A percentile compares a stretch with the other conserved stretches of the same genome.
phyloP scores from a whole-genome alignment of 2,329 filamentous ascomycete species.

The Pseudogymnoascus sp. region DNA sequence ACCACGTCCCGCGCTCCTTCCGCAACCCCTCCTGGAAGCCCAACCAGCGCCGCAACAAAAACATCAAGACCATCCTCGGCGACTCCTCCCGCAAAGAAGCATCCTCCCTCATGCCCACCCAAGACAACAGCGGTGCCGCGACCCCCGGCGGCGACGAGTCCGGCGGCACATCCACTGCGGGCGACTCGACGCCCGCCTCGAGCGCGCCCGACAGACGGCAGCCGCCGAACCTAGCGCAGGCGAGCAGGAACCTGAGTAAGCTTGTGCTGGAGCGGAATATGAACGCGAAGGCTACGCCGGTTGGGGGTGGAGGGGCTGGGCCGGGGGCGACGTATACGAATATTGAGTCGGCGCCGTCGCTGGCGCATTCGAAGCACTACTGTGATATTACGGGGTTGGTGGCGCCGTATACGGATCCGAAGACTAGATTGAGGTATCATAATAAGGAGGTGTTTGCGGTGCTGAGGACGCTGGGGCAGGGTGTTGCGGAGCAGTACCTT shows the following conservation, averaged over 20 bases:
- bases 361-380: conserved; percentile 79
- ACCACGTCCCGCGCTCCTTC: conserved; percentile 77
- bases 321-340: conserved; percentile 87
- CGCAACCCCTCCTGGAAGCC: conserved; percentile 86
- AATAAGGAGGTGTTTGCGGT: conserved; percentile 85
- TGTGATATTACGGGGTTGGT: conserved; percentile 92
- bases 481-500: conserved; percentile 77
- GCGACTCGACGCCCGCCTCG: conserved; percentile 37
- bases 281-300: conserved; percentile 29
- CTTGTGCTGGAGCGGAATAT: conserved; percentile 80
- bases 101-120: conserved; percentile 66
- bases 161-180: conserved; percentile 42
- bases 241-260: conserved; percentile 75
- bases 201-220: conserved; percentile 29
- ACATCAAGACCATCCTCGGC: conserved; percentile 90
- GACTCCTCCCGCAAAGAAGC: conserved; percentile 84
- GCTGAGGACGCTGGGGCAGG: conserved; percentile 71
- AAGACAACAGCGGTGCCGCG: conserved; percentile 69
- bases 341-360: conserved; percentile 85
- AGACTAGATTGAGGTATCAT: conserved; percentile 87
- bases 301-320: conserved; percentile 38
- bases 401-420: conserved; percentile 89
- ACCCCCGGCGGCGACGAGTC: conserved; percentile 56
- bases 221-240: conserved; percentile 72
- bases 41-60: conserved; percentile 94